Conservation (phyloP, 371 early-diverging fungal species). For the Chytridium lagenaria region DNA sequence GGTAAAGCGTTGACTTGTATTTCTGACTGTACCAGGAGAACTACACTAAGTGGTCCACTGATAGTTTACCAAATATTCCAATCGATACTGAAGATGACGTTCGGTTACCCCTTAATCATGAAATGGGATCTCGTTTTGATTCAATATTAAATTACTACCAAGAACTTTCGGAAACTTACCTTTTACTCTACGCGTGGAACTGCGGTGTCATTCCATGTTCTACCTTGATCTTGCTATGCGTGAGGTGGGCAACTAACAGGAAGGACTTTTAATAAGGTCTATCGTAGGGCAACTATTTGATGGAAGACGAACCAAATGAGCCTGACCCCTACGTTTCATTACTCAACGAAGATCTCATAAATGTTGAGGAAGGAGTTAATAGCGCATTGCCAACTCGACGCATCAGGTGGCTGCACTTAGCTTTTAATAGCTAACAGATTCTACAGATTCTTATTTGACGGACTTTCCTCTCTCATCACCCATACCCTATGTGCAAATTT, state of each 20-base stretch:
- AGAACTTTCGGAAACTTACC: constrained; percentile 76
- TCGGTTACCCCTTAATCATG: constrained; percentile 38
- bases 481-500: constrained; percentile 73
- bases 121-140: constrained; percentile 49
- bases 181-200: constrained; percentile 85
- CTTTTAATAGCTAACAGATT: not conserved
- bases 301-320: constrained; percentile 75
- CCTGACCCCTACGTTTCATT: constrained; percentile 87
- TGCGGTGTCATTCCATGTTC: constrained; percentile 85
- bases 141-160: constrained; percentile 66
- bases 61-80: constrained; percentile 46
- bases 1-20: not conserved
- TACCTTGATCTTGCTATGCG: constrained; percentile 88
- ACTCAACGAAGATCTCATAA: constrained; percentile 79
- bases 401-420: constrained; percentile 54
- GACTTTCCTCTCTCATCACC: constrained; percentile 77
- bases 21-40: constrained; percentile 20
- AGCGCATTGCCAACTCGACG: constrained; percentile 69
- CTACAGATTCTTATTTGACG: constrained; percentile 79
- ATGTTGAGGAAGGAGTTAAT: constrained; percentile 74
- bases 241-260: constrained; percentile 61
- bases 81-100: constrained; percentile 37
- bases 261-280: not conserved
- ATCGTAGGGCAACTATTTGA: constrained; percentile 68
- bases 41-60: constrained; percentile 32